phyloP scores from a whole-genome alignment of 495 filamentous ascomycete genomes.

The Cercophora newfieldiana region DNA sequence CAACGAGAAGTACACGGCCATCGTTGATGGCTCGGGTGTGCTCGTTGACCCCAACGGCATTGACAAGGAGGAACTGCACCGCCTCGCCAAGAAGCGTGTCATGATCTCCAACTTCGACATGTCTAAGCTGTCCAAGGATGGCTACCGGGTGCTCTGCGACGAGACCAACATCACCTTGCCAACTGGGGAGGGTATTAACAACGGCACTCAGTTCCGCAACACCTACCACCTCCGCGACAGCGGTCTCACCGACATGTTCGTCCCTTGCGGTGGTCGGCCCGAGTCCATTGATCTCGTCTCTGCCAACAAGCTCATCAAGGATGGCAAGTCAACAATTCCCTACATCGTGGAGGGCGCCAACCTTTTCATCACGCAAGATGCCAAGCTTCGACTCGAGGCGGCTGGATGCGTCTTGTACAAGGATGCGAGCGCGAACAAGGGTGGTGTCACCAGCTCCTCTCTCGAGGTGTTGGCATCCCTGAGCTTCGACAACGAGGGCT shows the following conservation, averaged over 20 bases:
- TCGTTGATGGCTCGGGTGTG: slow-evolving; percentile 94
- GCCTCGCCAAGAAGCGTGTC: slow-evolving; percentile 79
- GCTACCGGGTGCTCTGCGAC: slow-evolving; percentile 91
- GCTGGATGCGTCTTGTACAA: slow-evolving; percentile 95
- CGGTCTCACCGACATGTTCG: slow-evolving; percentile 80
- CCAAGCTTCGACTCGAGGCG: slow-evolving; percentile 89
- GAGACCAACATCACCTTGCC: slow-evolving; percentile 85
- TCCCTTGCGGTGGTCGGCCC: slow-evolving; percentile 93
- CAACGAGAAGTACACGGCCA: slow-evolving; percentile 89
- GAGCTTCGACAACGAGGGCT: slow-evolving; percentile 86
- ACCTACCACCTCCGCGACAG: slow-evolving; percentile 85
- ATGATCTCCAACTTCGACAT: slow-evolving; percentile 90
- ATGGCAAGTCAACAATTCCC: slow-evolving; percentile 80
- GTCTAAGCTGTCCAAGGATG: slow-evolving; percentile 79
- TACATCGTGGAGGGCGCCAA: slow-evolving; percentile 99
- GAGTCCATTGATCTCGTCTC: slow-evolving; percentile 93
- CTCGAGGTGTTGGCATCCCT: slow-evolving; percentile 93
- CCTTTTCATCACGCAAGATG: slow-evolving; percentile 97
- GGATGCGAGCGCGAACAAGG: slow-evolving; percentile 98
- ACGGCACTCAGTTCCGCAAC: slow-evolving; percentile 95
- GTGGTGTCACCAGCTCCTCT: slow-evolving; percentile 97
- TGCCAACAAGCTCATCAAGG: slow-evolving; percentile 78
- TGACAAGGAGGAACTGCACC: slow-evolving; percentile 76
- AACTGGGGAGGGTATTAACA: slow-evolving; percentile 79
- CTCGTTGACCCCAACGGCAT: slow-evolving; percentile 90